phyloP scores from a whole-genome alignment of 345 rosid species.

The Citrus inodora region DNA sequence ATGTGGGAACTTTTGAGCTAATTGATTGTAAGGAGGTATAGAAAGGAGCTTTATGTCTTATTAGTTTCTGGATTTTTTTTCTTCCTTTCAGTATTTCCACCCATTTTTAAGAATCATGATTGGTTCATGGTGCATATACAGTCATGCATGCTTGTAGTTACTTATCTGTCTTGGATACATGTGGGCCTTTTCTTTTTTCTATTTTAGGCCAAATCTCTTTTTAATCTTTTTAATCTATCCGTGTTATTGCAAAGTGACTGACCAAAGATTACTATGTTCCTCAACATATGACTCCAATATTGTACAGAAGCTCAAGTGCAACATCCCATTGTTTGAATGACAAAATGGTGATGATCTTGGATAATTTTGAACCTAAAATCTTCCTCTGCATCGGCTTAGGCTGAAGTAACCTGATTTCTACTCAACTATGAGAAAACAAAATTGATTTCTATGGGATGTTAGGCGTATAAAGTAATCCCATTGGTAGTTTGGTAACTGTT shows the following conservation, averaged over 20 bases:
- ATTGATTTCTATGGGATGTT: constrained; percentile 4
- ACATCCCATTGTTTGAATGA: constrained; percentile 11
- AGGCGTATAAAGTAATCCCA: neutral
- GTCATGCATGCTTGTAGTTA: constrained; percentile 5
- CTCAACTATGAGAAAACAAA: neutral
- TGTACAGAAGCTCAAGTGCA: neutral
- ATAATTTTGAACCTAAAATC: neutral
- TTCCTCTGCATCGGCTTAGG: neutral
- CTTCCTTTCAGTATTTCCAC: neutral
- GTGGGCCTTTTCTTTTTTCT: neutral
- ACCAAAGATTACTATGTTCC: neutral
- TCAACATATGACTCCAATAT: neutral
- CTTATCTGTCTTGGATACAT: neutral
- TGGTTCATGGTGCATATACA: neutral
- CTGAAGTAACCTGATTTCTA: neutral
- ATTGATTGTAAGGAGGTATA: constrained; percentile 35
- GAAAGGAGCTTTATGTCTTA: constrained; percentile 16
- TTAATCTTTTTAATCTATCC: constrained; percentile 3
- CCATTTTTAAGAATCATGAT: neutral
- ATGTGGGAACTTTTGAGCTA: constrained; percentile 36
- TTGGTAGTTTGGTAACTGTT: neutral
- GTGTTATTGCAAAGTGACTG: neutral
- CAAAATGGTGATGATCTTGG: neutral
- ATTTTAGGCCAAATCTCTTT: neutral
- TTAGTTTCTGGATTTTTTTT: constrained; percentile 16